Conservation (phyloP, 441 rosid genomes). For the Mallotus japonicus region DNA sequence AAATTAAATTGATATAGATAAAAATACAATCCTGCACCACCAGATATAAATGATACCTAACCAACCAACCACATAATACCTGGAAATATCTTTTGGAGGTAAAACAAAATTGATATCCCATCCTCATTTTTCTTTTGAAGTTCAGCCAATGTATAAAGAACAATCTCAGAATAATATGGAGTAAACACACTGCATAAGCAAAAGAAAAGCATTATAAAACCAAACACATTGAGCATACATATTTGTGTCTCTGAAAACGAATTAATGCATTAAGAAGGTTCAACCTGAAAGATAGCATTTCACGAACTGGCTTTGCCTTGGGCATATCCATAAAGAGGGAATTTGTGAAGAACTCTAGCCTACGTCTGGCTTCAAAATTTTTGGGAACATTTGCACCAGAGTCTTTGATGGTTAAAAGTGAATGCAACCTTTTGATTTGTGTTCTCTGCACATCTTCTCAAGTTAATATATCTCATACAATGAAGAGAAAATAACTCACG, state of each 20-base stretch:
- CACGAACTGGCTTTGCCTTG: constrained; percentile 65
- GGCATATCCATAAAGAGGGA: constrained; percentile 97
- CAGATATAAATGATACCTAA: constrained; percentile 4
- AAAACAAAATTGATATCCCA: constrained; percentile 94
- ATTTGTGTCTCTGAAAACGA: constrained; percentile 16
- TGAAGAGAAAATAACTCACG: constrained; percentile 2
- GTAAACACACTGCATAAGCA: constrained; percentile 86
- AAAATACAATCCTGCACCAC: not conserved
- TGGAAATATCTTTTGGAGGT: constrained; percentile 99
- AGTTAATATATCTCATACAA: constrained; percentile 21
- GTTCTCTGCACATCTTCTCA: constrained; percentile 53
- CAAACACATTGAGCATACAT: constrained; percentile 23
- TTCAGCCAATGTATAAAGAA: constrained; percentile 92
- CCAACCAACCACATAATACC: constrained; percentile 41
- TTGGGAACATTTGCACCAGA: constrained; percentile 85
- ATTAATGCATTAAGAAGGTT: constrained; percentile 9
- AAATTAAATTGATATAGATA: not conserved
- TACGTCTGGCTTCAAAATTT: constrained; percentile 92
- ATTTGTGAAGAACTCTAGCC: constrained; percentile 90
- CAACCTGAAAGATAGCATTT: constrained; percentile 90
- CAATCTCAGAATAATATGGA: constrained; percentile 95
- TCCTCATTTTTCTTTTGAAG: constrained; percentile 90
- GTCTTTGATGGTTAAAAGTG: constrained; percentile 88
- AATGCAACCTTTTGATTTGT: constrained; percentile 77
- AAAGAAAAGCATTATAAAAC: constrained; percentile 19